Conservation (phyloP, 192 early-diverging fungal genomes). For the Podila verticillata region DNA sequence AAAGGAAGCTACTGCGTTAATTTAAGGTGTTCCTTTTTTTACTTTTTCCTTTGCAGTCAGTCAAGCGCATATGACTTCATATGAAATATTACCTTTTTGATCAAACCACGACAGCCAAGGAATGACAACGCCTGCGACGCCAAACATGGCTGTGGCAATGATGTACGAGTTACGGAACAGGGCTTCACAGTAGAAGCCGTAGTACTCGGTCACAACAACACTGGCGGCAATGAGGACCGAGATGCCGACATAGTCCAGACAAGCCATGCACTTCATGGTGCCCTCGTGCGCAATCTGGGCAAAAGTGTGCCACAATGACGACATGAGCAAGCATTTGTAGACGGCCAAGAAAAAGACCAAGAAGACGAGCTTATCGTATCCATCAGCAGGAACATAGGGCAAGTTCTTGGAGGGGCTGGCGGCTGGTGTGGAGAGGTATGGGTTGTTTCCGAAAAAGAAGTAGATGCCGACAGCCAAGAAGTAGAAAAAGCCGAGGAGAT, state of each 20-base stretch:
- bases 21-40: not conserved
- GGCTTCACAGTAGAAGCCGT: conserved; percentile 64
- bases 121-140: conserved; percentile 58
- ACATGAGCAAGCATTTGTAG: conserved; percentile 66
- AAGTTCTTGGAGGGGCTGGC: conserved; percentile 24
- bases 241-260: conserved; percentile 73
- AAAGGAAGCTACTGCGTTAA: not conserved
- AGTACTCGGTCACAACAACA: conserved; percentile 66
- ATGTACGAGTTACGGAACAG: conserved; percentile 57
- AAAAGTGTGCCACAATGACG: conserved; percentile 70
- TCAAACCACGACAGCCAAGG: conserved; percentile 66
- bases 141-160: conserved; percentile 57
- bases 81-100: conserved; percentile 37
- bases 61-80: not conserved
- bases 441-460: conserved; percentile 53
- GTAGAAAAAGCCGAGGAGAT: conserved; percentile 67
- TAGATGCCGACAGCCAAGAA: conserved; percentile 66
- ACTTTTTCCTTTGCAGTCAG: not conserved
- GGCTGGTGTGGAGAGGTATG: conserved; percentile 34
- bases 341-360: conserved; percentile 67
- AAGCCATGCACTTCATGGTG: conserved; percentile 65
- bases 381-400: conserved; percentile 48
- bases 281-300: conserved; percentile 62
- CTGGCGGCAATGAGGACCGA: conserved; percentile 70
- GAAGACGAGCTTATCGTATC: conserved; percentile 60